Evolutionary conservation across 768 basidiomycete species (phyloP).

Genomic region (Ramaria sp.): DNA sequence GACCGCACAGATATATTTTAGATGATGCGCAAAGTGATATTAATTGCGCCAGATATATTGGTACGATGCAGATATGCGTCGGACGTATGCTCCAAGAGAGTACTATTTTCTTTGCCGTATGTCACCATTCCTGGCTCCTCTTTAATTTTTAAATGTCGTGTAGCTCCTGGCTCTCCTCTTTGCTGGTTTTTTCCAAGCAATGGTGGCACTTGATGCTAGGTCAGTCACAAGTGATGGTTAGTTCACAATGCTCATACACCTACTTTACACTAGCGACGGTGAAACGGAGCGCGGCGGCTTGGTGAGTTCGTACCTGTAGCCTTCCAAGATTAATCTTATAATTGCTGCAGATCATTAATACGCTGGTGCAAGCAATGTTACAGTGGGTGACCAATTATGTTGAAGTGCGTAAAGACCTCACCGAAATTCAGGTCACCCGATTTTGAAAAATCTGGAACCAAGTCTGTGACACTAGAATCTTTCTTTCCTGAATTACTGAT

Average conservation of each 20-base stretch:
- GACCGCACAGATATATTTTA: background rate
- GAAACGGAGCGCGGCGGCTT: slow-evolving; percentile 38
- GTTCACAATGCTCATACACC: background rate
- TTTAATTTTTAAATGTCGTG: background rate
- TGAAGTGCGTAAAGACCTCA: background rate
- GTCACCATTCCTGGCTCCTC: background rate
- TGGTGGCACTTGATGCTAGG: slow-evolving; percentile 86
- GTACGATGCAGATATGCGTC: slow-evolving; percentile 90
- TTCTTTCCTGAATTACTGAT: slow-evolving; percentile 12
- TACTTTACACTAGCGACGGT: slow-evolving; percentile 39
- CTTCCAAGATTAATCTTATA: background rate
- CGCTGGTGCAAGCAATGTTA: slow-evolving; percentile 72
- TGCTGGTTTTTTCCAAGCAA: slow-evolving; percentile 75
- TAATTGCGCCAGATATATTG: slow-evolving; percentile 50
- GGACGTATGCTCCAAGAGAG: slow-evolving; percentile 90
- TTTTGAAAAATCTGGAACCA: slow-evolving; percentile 44
- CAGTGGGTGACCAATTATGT: slow-evolving; percentile 37
- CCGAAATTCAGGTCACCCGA: slow-evolving; percentile 43
- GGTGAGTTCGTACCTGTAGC: slow-evolving; percentile 25
- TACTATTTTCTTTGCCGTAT: slow-evolving; percentile 80
- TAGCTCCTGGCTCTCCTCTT: slow-evolving; percentile 76
- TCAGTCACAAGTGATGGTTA: background rate
- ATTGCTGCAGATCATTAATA: slow-evolving; percentile 47
- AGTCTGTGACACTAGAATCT: slow-evolving; percentile 34
- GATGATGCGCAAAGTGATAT: background rate